phyloP scores from a whole-genome alignment of 495 filamentous ascomycete species.

The Podospora didyma region DNA sequence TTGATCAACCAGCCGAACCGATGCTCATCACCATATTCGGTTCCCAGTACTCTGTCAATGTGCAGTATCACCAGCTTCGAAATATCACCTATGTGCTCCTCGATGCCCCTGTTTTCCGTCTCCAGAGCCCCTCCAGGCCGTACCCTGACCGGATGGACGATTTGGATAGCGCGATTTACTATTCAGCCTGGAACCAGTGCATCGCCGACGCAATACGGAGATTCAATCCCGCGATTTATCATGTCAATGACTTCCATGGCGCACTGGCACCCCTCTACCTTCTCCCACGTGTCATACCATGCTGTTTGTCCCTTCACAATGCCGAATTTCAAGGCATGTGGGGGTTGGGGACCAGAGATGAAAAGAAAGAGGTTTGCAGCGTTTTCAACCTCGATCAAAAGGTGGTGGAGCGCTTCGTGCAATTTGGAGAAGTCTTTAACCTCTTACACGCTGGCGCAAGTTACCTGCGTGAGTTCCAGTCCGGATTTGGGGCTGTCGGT shows the following conservation, averaged over 20 bases:
- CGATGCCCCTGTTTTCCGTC: slow-evolving; percentile 66
- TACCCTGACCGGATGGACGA: slow-evolving; percentile 71
- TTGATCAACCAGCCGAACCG: slow-evolving; percentile 51
- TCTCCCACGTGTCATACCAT: slow-evolving; percentile 55
- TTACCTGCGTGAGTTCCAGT: slow-evolving; percentile 65
- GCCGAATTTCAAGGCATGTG: slow-evolving; percentile 70
- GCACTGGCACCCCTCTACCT: slow-evolving; percentile 66
- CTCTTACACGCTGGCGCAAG: slow-evolving; percentile 66
- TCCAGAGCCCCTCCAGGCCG: slow-evolving; percentile 58
- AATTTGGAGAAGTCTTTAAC: slow-evolving; percentile 66
- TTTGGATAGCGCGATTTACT: slow-evolving; percentile 64
- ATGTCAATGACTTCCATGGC: slow-evolving; percentile 77
- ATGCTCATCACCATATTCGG: slow-evolving; percentile 61
- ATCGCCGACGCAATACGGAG: slow-evolving; percentile 55
- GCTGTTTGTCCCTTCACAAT: slow-evolving; percentile 46
- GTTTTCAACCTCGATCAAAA: slow-evolving; percentile 58
- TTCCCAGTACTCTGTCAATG: slow-evolving; percentile 55
- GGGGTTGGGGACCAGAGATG: slow-evolving; percentile 61
- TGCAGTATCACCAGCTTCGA: slow-evolving; percentile 59
- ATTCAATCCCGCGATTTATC: slow-evolving; percentile 64
- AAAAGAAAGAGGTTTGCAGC: slow-evolving; percentile 60
- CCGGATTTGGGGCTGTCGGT: slow-evolving; percentile 68
- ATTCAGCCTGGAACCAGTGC: slow-evolving; percentile 68
- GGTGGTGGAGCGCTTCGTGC: slow-evolving; percentile 49
- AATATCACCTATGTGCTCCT: slow-evolving; percentile 70